Percentiles rank a stretch among this genome's conserved stretches.
Evolutionary conservation across 805 yeast genomes (phyloP).

Genomic region (Barnettozyma botsteinii): DNA sequence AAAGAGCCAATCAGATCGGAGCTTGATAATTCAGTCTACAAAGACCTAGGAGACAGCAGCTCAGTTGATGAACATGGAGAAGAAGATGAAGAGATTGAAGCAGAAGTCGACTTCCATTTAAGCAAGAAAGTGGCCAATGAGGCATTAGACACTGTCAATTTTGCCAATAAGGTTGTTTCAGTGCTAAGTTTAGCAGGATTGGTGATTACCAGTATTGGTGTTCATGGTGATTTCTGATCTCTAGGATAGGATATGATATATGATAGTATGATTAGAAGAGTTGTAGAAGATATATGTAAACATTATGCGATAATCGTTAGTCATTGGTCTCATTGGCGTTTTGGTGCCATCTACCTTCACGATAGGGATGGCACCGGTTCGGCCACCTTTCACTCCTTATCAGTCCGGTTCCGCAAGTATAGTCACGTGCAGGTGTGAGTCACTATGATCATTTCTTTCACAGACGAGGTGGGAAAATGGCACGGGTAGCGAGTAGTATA

Average conservation of each 20-base stretch:
- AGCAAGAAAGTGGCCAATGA: constrained; percentile 31
- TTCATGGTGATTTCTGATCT: constrained; percentile 47
- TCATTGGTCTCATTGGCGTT: too few relatives aligned
- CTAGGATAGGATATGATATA: too few relatives aligned
- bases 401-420: too few relatives aligned
- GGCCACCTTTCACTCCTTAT: too few relatives aligned
- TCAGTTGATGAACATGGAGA: constrained; percentile 13
- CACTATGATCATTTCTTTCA: too few relatives aligned
- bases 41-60: constrained; percentile 32
- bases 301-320: not conserved
- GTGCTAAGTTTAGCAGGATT: constrained; percentile 41
- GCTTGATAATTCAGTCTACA: constrained; percentile 41
- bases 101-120: constrained; percentile 39
- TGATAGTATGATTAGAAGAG: not conserved
- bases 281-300: too few relatives aligned
- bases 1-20: constrained; percentile 34
- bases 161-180: constrained; percentile 36
- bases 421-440: too few relatives aligned
- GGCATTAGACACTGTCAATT: constrained; percentile 30
- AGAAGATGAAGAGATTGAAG: constrained; percentile 26
- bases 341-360: too few relatives aligned
- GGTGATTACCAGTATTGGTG: constrained; percentile 46
- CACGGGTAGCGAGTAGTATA: too few relatives aligned
- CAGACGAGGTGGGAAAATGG: too few relatives aligned
- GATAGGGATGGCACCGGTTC: too few relatives aligned